Evolutionary conservation across 495 filamentous ascomycete genomes (phyloP).

Genomic region (Penicillium silybi): DNA sequence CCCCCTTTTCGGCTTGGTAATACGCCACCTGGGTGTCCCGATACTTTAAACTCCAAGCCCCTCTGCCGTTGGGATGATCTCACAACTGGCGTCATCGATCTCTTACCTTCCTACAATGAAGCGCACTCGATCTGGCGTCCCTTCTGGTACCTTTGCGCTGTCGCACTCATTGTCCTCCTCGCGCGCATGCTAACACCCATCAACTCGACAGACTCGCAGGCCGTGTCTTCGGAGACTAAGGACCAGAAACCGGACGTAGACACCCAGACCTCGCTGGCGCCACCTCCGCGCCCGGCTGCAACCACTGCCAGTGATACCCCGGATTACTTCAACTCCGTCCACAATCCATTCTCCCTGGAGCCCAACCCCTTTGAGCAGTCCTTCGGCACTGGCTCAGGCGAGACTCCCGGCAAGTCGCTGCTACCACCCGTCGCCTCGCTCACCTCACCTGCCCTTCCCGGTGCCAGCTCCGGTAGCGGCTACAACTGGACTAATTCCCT

Average conservation of each 20-base stretch:
- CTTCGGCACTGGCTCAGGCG: slow-evolving; percentile 62
- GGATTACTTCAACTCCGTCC: slow-evolving; percentile 71
- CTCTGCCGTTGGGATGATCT: slow-evolving; percentile 45
- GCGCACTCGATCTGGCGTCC: slow-evolving; percentile 17
- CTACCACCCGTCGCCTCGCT: slow-evolving; percentile 87
- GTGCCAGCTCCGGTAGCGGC: slow-evolving; percentile 56
- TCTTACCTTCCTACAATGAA: slow-evolving; percentile 23
- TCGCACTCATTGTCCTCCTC: slow-evolving; percentile 15
- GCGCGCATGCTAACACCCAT: slow-evolving; percentile 23
- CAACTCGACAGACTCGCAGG: slow-evolving; percentile 38
- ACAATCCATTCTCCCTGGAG: slow-evolving; percentile 69
- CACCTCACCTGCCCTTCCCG: slow-evolving; percentile 83
- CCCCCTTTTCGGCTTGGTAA: slow-evolving; percentile 33
- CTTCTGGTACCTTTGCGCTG: slow-evolving; percentile 25
- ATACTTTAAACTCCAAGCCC: slow-evolving; percentile 24
- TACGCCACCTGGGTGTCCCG: slow-evolving; percentile 31
- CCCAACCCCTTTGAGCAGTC: slow-evolving; percentile 97
- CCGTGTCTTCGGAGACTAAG: slow-evolving; percentile 38
- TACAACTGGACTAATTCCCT: slow-evolving; percentile 85
- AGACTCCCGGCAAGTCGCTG: slow-evolving; percentile 85
- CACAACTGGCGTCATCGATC: slow-evolving; percentile 43
- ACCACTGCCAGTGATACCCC: slow-evolving; percentile 55
- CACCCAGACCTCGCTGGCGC: slow-evolving; percentile 58
- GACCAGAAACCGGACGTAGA: slow-evolving; percentile 40
- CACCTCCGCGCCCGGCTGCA: slow-evolving; percentile 70